A percentile compares a stretch with the other conserved stretches of the same genome.
Conservation (phyloP, 306 rosid species). For the Rosa multiflora region DNA sequence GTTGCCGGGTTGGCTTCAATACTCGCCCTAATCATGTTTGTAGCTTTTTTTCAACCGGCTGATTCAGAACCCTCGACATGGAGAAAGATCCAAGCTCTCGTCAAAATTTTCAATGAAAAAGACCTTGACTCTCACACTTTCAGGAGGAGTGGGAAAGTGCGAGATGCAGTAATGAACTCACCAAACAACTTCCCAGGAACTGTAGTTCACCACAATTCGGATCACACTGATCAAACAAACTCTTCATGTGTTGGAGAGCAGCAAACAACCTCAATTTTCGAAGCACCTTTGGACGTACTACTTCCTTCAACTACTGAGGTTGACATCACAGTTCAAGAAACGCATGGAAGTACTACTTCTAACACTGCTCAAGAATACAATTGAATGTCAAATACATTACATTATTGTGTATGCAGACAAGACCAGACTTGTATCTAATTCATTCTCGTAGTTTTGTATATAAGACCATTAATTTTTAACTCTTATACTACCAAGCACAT, state of each 20-base stretch:
- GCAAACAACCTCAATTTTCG: not conserved
- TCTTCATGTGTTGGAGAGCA: too few species aligned
- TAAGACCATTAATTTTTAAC: too few species aligned
- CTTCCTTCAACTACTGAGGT: too few species aligned
- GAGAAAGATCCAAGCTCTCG: slow-evolving; percentile 25
- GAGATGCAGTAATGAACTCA: not conserved
- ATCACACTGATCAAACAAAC: too few species aligned
- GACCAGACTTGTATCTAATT: not conserved
- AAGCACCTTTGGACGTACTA: too few species aligned
- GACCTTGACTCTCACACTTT: not conserved
- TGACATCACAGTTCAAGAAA: too few species aligned
- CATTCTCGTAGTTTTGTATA: too few species aligned
- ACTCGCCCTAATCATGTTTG: slow-evolving; percentile 31
- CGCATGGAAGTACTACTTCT: too few species aligned
- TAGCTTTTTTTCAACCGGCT: slow-evolving; percentile 15
- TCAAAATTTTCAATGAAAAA: slow-evolving; percentile 25
- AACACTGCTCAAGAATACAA: not conserved
- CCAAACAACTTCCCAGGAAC: not conserved
- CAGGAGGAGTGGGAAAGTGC: not conserved
- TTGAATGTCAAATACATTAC: not conserved
- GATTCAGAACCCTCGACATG: slow-evolving; percentile 27
- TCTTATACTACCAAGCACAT: too few species aligned
- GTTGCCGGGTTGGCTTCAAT: slow-evolving; percentile 41
- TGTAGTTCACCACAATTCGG: too few species aligned
- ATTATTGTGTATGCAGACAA: too few species aligned